These are phyloP conservation scores for Claviceps cyperi DNA, from an alignment of 2,329 filamentous ascomycete species.

Conservation along the genomic window DNA sequence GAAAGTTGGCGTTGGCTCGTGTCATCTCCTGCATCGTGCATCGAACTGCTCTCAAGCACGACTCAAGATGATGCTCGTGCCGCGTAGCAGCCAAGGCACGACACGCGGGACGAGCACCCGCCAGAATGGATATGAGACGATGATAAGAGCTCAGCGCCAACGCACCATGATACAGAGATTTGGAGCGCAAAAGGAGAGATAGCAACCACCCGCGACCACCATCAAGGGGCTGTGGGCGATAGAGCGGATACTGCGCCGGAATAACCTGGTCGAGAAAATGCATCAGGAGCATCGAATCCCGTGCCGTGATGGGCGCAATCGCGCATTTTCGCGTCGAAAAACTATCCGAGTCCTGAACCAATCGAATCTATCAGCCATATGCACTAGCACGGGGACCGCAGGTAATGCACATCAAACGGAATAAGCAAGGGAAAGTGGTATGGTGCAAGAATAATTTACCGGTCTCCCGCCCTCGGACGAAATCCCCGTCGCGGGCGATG, in stretches of 20 bases:
- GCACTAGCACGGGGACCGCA: neutral
- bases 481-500: neutral
- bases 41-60: neutral
- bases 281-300: slow-evolving; percentile 15
- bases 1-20: neutral
- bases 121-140: slow-evolving; percentile 9
- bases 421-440: neutral
- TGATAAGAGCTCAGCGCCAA: slow-evolving; percentile 14
- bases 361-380: neutral
- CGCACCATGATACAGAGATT: slow-evolving; percentile 13
- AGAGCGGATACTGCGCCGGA: slow-evolving; percentile 14
- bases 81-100: neutral
- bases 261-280: slow-evolving; percentile 17
- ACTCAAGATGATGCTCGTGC: neutral
- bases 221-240: slow-evolving; percentile 12
- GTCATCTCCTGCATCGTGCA: neutral
- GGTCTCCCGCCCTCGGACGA: neutral
- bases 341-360: neutral
- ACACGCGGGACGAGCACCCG: neutral
- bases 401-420: neutral
- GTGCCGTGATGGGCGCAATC: slow-evolving; percentile 3
- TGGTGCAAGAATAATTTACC: neutral
- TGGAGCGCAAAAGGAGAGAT: slow-evolving; percentile 10
- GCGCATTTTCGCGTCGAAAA: neutral
- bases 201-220: slow-evolving; percentile 16